Evolutionary conservation across 345 rosid genomes (phyloP), one percentile per base, ranked within the genome.

Genomic region (Anacardium occidentale): DNA sequence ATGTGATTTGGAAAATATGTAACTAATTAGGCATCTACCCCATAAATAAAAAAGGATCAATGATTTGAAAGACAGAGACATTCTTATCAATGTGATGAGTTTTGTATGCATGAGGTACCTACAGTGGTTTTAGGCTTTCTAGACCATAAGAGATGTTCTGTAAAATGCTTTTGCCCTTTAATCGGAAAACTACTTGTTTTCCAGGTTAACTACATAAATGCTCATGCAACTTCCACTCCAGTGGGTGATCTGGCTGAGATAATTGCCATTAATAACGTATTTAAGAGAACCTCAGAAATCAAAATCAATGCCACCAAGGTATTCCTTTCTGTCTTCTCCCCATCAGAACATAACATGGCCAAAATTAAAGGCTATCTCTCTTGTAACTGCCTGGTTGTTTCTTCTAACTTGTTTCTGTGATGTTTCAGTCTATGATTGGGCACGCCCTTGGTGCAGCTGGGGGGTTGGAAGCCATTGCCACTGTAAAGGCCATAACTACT

Each of bases 361-460:
- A 18, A 24, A n/a, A 29, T 29, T 29, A 1, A 29, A 29, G 3
- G 3, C 32, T 3, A 1, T 29, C 32, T 29, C 7, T 78, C 24
- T n/a, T 21, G 53, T 17, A 14, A 60, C 54, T 20, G 12, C 4
- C 51, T 54, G 52, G 47, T 54, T 48, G 10, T 65, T 55, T 53
- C 69, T 24, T 56, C 24, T 55, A 42, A 22, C 58, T 59, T 55
- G 34, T 74, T 60, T 64, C 40, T 56, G 29, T 66, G 22, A 55
- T 72, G 47, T 78, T 79, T 63, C 87, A 91, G 99, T 96, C 98
- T 17, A 90, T 96, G 98, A 93, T 96, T 66, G 99, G 99, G 65
- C 99, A 96, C 79, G 90, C 98, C 84, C 99, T 96, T 14, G 98
- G 99, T 70, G 97, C 99, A 66, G 91, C 98, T 42, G 97, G 99